Evolutionary conservation across 345 rosid species (phyloP).

Genomic region (Isatis tinctoria): DNA sequence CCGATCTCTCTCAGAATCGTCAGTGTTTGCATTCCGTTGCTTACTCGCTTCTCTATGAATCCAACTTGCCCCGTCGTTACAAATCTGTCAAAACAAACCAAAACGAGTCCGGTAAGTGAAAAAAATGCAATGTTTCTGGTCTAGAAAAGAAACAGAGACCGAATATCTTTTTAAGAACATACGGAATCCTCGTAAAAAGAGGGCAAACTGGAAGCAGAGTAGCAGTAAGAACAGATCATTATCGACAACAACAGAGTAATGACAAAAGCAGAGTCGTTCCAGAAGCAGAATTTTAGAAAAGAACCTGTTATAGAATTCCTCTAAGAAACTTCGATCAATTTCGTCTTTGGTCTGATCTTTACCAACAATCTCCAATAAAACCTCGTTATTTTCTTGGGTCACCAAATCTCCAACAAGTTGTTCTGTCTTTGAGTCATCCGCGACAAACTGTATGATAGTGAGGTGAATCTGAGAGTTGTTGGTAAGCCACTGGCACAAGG

Average conservation of each 20-base stretch:
- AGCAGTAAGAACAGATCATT: background rate
- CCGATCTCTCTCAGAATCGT: conserved; percentile 45
- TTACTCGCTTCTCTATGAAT: conserved; percentile 50
- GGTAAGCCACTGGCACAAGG: conserved; percentile 56
- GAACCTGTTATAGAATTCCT: conserved; percentile 61
- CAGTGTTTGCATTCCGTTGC: conserved; percentile 41
- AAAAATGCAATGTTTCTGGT: background rate
- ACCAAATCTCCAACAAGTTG: conserved; percentile 18
- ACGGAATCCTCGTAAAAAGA: background rate
- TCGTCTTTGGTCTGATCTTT: conserved; percentile 35
- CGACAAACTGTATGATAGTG: conserved; percentile 57
- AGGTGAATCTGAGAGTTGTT: conserved; percentile 42
- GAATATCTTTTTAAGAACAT: background rate
- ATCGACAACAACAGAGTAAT: background rate
- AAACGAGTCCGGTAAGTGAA: background rate
- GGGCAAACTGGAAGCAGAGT: background rate
- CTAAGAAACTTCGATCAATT: conserved; percentile 47
- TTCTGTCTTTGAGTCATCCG: background rate
- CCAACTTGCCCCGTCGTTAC: conserved; percentile 55
- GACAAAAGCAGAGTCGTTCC: background rate
- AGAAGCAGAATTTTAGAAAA: background rate
- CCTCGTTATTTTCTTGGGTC: conserved; percentile 27
- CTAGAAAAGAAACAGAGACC: background rate
- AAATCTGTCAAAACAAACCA: conserved; percentile 33
- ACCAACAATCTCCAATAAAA: conserved; percentile 42